phyloP scores from a whole-genome alignment of 2,329 filamentous ascomycete genomes.

The Proliferodiscus dingleyae region DNA sequence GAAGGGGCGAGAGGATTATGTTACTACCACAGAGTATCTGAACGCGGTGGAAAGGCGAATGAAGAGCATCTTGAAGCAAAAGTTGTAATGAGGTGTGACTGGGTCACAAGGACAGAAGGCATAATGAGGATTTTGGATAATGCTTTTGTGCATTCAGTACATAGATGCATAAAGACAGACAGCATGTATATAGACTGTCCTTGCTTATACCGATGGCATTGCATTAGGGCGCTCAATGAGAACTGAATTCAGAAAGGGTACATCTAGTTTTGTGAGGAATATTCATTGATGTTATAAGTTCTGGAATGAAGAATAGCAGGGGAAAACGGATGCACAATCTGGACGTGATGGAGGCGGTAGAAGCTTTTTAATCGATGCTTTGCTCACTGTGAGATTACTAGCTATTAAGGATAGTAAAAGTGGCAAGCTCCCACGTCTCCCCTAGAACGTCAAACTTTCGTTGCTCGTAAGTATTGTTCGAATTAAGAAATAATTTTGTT shows the following conservation, averaged over 20 bases:
- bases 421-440: no score
- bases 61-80: conserved; percentile 73
- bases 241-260: not conserved
- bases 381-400: no score
- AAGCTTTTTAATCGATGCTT: no score
- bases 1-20: conserved; percentile 77
- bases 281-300: no score
- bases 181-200: conserved; percentile 11
- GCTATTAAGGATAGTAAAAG: no score
- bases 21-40: conserved; percentile 88
- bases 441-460: no score
- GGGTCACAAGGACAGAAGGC: not conserved
- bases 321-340: no score
- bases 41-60: conserved; percentile 87
- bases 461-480: no score
- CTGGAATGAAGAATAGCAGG: no score
- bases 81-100: conserved; percentile 48
- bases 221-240: not conserved
- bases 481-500: no score
- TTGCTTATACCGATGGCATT: conserved; percentile 7
- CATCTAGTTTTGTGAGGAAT: no score
- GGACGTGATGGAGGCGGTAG: no score
- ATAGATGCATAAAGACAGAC: conserved; percentile 2
- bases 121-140: conserved; percentile 1
- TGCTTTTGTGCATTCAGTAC: not conserved